Base-by-base conservation (phyloP, 495 filamentous ascomycete genomes). In the Rusavskia elegans region DNA sequence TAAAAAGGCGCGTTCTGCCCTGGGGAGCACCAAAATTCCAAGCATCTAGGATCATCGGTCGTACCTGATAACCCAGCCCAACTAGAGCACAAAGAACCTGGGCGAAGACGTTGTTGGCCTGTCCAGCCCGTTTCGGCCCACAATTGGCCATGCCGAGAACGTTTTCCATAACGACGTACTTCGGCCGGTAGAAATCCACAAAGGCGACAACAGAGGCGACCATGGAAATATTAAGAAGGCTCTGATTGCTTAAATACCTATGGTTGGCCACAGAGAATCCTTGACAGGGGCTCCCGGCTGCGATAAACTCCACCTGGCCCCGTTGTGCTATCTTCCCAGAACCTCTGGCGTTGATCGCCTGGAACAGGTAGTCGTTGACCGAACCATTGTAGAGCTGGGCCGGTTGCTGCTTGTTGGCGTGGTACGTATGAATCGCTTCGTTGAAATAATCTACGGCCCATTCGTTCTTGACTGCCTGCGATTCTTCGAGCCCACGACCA, bases 141-240 rank as follows among this genome's bases (percentile, higher is more conserved):
- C 53, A 60, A 23, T 10, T 67, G 0, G 83, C 71, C 64, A 89
- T 84, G 1, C 57, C 63, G 3, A 71, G 57, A 0, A 89, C 85
- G 54, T 89, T 89, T 63, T 89, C 85, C 4, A 89, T 67, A 0
- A 89, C 40, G 14, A 76, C 83, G 60, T 84, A 87, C 25, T 77
- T 71, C 0, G 85, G 85, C 0, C 79, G 71, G 56, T 84, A 88
- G 14, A 87, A 69, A 53, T 89, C 85, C 4, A 88, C 66, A 53
- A 74, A 85, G 0, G 85, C 71, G 4, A 79, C 76, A n/a, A 87
- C 82, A 0, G 83, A 83, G 0, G 84, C 82, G 2, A 88, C 72
- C 40, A 87, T 68, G 0, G 82, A 86, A 21, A 78, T 79, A 61
- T 89, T 85, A 45, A 73, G 71, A 21, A 80, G 57, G 0, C 68